A percentile compares a stretch with the other conserved stretches of the same genome.
Conservation (phyloP, 257 asterid genomes). For the Solanum sparsipilum region DNA sequence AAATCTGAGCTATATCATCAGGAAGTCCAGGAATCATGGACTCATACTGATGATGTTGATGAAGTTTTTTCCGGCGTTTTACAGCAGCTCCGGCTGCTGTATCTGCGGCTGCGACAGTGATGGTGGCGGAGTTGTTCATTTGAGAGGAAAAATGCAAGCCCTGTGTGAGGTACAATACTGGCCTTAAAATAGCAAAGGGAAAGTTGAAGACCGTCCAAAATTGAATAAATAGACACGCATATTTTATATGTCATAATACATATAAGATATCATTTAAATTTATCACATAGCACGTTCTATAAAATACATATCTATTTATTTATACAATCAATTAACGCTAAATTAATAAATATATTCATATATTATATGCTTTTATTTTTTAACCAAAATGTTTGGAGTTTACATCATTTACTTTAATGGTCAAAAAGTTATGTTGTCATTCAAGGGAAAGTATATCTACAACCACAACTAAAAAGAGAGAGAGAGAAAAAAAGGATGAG, state of each 20-base stretch:
- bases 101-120: conserved; percentile 1
- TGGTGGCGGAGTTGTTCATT: conserved; percentile 24
- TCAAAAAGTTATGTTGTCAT: not conserved
- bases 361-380: too few relatives aligned
- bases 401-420: not conserved
- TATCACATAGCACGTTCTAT: too few relatives aligned
- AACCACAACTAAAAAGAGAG: not conserved
- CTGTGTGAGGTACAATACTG: not conserved
- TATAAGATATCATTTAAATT: too few relatives aligned
- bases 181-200: not conserved
- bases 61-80: not conserved
- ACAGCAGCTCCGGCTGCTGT: not conserved
- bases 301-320: too few relatives aligned
- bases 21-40: conserved; percentile 58
- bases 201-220: not conserved
- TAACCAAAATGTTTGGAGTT: not conserved
- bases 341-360: too few relatives aligned
- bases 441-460: not conserved
- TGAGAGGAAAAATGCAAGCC: not conserved
- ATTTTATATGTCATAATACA: too few relatives aligned
- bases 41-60: conserved; percentile 8
- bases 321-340: too few relatives aligned
- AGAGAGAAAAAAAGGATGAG: not conserved
- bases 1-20: conserved; percentile 52
- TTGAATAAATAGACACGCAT: too few relatives aligned